Conservation (phyloP, 768 basidiomycete genomes). For the Erythrobasidium yunnanense region DNA sequence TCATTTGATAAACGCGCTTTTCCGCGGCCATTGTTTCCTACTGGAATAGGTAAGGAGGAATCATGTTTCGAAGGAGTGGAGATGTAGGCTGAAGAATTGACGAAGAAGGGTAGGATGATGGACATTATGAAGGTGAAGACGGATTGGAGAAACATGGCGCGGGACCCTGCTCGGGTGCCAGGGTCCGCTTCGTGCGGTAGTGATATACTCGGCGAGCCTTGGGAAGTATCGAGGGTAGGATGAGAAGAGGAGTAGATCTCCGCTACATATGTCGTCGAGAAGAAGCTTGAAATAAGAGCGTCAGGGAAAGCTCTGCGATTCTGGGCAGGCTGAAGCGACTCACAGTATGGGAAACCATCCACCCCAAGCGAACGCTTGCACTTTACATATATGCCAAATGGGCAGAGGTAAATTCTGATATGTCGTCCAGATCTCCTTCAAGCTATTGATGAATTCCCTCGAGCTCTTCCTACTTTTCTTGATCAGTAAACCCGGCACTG, state of each 20-base stretch:
- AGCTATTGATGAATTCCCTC: not conserved
- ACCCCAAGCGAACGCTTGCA: slow-evolving; percentile 66
- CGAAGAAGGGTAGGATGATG: slow-evolving; percentile 59
- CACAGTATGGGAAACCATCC: slow-evolving; percentile 79
- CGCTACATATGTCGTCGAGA: slow-evolving; percentile 54
- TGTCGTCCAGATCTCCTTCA: slow-evolving; percentile 54
- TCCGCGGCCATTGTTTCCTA: too few species aligned
- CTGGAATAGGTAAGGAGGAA: too few species aligned
- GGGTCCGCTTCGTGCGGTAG: slow-evolving; percentile 53
- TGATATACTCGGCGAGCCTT: slow-evolving; percentile 35
- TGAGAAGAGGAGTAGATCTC: slow-evolving; percentile 60
- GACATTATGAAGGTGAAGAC: slow-evolving; percentile 59
- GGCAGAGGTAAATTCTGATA: slow-evolving; percentile 57
- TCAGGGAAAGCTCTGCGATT: not conserved
- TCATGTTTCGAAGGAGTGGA: too few species aligned
- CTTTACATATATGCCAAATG: slow-evolving; percentile 62
- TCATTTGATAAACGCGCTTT: too few species aligned
- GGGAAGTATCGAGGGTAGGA: slow-evolving; percentile 30
- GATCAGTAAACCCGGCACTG: too few species aligned
- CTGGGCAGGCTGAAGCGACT: not conserved
- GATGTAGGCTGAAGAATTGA: too few species aligned
- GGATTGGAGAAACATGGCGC: slow-evolving; percentile 69
- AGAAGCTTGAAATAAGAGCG: slow-evolving; percentile 40
- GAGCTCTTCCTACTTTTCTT: too few species aligned
- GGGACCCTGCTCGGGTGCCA: slow-evolving; percentile 63